Percentiles rank a stretch among this genome's conserved stretches.
Evolutionary conservation across 2,329 filamentous ascomycete genomes (phyloP).

Genomic region (Coniochaeta hoffmannii): DNA sequence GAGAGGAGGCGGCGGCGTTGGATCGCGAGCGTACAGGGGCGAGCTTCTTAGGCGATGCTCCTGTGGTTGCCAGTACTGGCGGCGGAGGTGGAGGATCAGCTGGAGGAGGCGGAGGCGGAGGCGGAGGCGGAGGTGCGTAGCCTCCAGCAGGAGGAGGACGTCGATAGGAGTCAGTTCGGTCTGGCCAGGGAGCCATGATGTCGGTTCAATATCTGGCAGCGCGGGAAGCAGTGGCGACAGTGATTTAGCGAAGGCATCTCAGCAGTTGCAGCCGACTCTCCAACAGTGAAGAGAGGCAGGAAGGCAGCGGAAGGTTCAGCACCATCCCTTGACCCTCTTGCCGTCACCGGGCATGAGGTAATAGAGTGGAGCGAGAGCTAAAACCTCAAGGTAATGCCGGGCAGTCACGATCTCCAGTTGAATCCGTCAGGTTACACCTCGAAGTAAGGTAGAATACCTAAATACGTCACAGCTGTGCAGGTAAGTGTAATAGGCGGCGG

Average conservation of each 20-base stretch:
- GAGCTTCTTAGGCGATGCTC: not conserved
- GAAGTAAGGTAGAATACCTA: not conserved
- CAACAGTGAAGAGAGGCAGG: not conserved
- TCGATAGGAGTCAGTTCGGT: not conserved
- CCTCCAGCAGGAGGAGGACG: not conserved
- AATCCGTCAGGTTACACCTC: too few species aligned
- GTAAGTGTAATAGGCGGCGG: too few species aligned
- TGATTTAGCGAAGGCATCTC: not conserved
- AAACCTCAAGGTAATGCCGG: not conserved
- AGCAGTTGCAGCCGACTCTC: not conserved
- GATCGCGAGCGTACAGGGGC: not conserved
- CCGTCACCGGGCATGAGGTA: not conserved
- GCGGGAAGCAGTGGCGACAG: not conserved
- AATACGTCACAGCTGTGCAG: too few species aligned
- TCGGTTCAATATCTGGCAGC: not conserved
- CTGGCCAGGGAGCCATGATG: conserved; percentile 1
- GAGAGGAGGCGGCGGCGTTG: not conserved
- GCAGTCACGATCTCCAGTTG: too few species aligned
- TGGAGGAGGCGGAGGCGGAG: not conserved
- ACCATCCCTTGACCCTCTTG: not conserved
- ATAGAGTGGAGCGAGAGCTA: not conserved
- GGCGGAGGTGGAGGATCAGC: not conserved
- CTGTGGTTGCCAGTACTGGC: not conserved
- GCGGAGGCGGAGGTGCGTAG: not conserved
- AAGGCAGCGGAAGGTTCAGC: too few species aligned